These are phyloP conservation scores for Diplodia intermedia DNA, from an alignment of 2,329 filamentous ascomycete genomes.

Conservation along the genomic window DNA sequence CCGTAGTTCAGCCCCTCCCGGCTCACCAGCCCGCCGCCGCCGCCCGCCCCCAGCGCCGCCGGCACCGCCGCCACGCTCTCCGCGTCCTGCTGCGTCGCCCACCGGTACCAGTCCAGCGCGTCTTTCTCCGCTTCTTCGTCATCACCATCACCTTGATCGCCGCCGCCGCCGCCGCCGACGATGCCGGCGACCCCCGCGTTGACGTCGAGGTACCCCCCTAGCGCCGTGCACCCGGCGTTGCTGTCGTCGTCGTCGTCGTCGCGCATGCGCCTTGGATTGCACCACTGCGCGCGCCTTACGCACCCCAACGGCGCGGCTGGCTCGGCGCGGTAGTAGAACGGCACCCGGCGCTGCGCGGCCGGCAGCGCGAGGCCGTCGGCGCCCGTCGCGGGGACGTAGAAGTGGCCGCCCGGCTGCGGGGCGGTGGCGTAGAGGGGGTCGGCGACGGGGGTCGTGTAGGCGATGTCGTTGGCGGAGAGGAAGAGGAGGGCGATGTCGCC, in stretches of 20 bases:
- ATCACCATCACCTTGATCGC: no score
- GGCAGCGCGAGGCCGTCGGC: not conserved
- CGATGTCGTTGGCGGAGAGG: conserved; percentile 41
- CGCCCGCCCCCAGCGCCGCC: conserved; percentile 31
- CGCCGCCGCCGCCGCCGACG: not conserved
- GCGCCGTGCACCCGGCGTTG: conserved; percentile 15
- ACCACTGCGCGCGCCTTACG: conserved; percentile 25
- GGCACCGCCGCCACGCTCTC: conserved; percentile 27
- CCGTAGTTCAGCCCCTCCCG: conserved; percentile 33
- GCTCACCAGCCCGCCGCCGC: conserved; percentile 17
- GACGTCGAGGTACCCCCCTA: not conserved
- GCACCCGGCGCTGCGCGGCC: not conserved
- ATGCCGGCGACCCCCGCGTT: not conserved
- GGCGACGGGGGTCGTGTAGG: conserved; percentile 37
- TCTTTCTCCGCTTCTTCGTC: not conserved
- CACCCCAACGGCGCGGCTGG: conserved; percentile 32
- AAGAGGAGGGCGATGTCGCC: conserved; percentile 43
- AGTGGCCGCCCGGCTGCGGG: conserved; percentile 10
- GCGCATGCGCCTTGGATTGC: conserved; percentile 29
- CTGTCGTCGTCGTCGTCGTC: not conserved
- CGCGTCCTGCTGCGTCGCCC: conserved; percentile 35
- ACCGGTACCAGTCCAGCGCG: conserved; percentile 38
- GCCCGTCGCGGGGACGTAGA: not conserved
- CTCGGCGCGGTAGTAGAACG: conserved; percentile 23
- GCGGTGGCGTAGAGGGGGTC: conserved; percentile 45